phyloP scores from a whole-genome alignment of 108 stramenopile genomes.

The Pelagomonas calceolata region DNA sequence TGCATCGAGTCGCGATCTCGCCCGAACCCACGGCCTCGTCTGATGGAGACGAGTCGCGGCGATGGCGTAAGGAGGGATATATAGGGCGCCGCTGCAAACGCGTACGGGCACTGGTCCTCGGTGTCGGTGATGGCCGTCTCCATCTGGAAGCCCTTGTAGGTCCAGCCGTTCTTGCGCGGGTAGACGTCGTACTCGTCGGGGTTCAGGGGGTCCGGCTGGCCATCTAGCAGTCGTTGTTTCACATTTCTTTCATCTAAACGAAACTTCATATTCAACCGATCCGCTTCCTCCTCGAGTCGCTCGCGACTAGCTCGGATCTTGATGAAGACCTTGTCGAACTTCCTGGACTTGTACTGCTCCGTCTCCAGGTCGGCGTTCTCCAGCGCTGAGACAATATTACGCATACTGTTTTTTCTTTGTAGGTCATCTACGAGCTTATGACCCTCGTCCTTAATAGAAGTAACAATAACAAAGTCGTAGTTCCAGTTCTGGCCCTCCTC shows the following conservation, averaged over 20 bases:
- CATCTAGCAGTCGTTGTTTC: neutral
- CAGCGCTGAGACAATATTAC: neutral
- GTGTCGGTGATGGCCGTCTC: neutral
- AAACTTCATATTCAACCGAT: conserved; percentile 7
- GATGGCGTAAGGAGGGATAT: no score
- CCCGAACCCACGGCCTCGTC: no score
- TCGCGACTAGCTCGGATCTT: conserved; percentile 29
- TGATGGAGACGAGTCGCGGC: no score
- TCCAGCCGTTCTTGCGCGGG: neutral
- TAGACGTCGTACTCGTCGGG: neutral
- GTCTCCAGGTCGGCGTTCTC: conserved; percentile 9
- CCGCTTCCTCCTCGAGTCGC: conserved; percentile 26
- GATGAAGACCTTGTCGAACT: conserved; percentile 19
- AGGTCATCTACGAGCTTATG: neutral
- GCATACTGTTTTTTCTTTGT: neutral
- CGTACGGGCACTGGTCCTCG: conserved; percentile 12
- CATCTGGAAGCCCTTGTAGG: neutral
- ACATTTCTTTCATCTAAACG: neutral
- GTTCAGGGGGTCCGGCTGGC: neutral
- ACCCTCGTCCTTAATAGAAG: neutral
- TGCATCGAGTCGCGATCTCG: no score
- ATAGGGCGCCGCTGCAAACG: no score
- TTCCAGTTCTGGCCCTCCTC: neutral
- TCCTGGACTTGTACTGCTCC: neutral
- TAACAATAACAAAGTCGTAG: neutral